Evolutionary conservation across 2,329 filamentous ascomycete genomes (phyloP).

Genomic region (Pseudopyrenochaeta lycopersici): DNA sequence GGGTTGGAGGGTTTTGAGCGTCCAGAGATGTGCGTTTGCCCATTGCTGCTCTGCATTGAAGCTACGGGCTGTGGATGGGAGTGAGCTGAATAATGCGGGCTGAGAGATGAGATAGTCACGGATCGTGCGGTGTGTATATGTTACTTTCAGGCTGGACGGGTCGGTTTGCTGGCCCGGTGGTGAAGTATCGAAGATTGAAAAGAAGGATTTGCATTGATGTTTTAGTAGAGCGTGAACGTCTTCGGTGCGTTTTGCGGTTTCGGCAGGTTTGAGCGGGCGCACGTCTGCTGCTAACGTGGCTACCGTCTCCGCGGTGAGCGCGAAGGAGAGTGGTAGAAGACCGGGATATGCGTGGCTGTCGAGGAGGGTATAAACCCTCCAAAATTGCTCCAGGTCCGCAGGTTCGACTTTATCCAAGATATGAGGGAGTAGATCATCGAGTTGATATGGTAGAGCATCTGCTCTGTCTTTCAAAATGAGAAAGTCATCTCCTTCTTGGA

Average conservation of each 20-base stretch:
- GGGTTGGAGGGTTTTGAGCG: constrained; percentile 29
- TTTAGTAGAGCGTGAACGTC: constrained; percentile 27
- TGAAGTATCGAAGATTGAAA: constrained; percentile 30
- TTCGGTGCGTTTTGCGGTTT: constrained; percentile 25
- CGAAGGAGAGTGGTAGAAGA: constrained; percentile 36
- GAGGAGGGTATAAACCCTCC: constrained; percentile 32
- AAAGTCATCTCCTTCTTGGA: constrained; percentile 30
- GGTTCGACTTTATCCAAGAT: constrained; percentile 32
- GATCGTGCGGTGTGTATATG: constrained; percentile 37
- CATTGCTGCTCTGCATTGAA: constrained; percentile 31
- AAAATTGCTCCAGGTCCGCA: constrained; percentile 26
- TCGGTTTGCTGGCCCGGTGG: constrained; percentile 8
- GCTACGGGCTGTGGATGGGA: constrained; percentile 3
- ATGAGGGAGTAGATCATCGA: constrained; percentile 35
- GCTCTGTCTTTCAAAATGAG: constrained; percentile 31
- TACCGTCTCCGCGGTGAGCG: constrained; percentile 27
- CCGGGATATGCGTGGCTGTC: constrained; percentile 29
- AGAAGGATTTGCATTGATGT: constrained; percentile 28
- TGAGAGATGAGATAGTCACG: constrained; percentile 29
- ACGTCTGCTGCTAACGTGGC: constrained; percentile 26
- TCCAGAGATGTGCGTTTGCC: constrained; percentile 33
- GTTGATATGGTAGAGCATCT: constrained; percentile 30
- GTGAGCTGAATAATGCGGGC: constrained; percentile 14
- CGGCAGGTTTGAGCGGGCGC: constrained; percentile 24
- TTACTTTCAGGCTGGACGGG: constrained; percentile 25